Conservation (phyloP, 2,329 filamentous ascomycete genomes). For the Tolypocladium ophioglossoides region DNA sequence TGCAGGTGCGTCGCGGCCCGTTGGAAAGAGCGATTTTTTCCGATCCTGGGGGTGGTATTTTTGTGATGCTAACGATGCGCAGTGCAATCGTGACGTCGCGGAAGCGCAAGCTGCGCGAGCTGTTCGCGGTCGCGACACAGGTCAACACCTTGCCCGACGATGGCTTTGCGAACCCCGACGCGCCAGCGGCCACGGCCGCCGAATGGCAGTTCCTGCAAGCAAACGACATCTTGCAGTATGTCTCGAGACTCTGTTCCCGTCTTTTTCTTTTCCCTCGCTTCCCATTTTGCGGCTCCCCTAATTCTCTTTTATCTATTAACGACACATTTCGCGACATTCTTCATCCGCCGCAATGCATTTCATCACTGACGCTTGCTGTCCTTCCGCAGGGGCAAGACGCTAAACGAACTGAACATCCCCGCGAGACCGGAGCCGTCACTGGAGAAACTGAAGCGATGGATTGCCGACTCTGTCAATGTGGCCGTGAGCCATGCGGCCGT, state of each 20-base stretch:
- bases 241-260: slow-evolving; percentile 12
- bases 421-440: slow-evolving; percentile 33
- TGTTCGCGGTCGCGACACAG: slow-evolving; percentile 71
- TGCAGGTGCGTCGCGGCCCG: slow-evolving; percentile 41
- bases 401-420: slow-evolving; percentile 45
- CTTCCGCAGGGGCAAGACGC: slow-evolving; percentile 23
- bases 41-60: slow-evolving; percentile 35
- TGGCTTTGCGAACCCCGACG: slow-evolving; percentile 46
- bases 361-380: slow-evolving; percentile 8
- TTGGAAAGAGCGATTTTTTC: slow-evolving; percentile 37
- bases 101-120: slow-evolving; percentile 83
- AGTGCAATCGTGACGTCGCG: slow-evolving; percentile 71
- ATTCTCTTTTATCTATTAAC: slow-evolving; percentile 1
- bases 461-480: slow-evolving; percentile 18
- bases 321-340: slow-evolving; percentile 3
- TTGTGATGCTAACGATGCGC: slow-evolving; percentile 30
- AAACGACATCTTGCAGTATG: slow-evolving; percentile 51
- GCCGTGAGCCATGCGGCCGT: slow-evolving; percentile 8
- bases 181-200: slow-evolving; percentile 37
- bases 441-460: slow-evolving; percentile 28
- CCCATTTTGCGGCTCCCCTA: slow-evolving; percentile 6
- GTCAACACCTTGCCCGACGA: slow-evolving; percentile 49
- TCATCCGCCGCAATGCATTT: background rate
- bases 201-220: slow-evolving; percentile 47
- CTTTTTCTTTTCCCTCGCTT: slow-evolving; percentile 6